These are phyloP conservation scores for Dryadomyces quercivorus DNA, from an alignment of 2,329 filamentous ascomycete genomes.

Conservation along the genomic window DNA sequence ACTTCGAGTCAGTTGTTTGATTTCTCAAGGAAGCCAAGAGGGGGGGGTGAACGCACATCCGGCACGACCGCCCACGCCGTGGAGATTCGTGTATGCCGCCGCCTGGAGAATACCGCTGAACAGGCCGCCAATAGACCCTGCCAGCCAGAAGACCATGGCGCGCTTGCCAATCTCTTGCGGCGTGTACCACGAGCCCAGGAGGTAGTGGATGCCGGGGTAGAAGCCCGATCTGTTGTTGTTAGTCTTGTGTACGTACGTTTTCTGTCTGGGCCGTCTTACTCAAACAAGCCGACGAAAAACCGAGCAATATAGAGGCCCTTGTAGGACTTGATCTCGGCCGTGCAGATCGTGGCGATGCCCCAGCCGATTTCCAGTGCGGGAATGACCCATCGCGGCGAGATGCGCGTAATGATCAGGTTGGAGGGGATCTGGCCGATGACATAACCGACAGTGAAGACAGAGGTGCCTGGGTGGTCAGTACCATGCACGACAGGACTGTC, in stretches of 20 bases:
- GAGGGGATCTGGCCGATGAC: conserved; percentile 16
- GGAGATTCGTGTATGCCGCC: conserved; percentile 36
- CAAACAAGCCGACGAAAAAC: conserved; percentile 41
- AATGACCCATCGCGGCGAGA: conserved; percentile 20
- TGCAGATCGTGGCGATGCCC: conserved; percentile 15
- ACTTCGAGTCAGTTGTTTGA: conserved; percentile 13
- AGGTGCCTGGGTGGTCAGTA: conserved; percentile 13
- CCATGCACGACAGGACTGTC: neutral
- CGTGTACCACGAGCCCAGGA: conserved; percentile 45
- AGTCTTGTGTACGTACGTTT: neutral
- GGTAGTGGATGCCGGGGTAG: conserved; percentile 38
- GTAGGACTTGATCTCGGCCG: conserved; percentile 14
- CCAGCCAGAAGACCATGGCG: conserved; percentile 49
- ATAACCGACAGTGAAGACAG: conserved; percentile 19
- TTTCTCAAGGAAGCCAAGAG: neutral
- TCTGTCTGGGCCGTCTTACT: conserved; percentile 21
- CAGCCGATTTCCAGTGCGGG: conserved; percentile 19
- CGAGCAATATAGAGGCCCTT: conserved; percentile 31
- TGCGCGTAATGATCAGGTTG: conserved; percentile 14
- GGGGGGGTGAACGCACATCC: conserved; percentile 25
- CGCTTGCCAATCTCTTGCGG: conserved; percentile 49
- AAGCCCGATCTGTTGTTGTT: conserved; percentile 21
- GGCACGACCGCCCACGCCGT: conserved; percentile 32
- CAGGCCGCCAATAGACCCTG: conserved; percentile 35
- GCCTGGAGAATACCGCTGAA: conserved; percentile 31